Base-by-base conservation (phyloP, 169 alveolate genomes). In the Eimeria praecox region DNA sequence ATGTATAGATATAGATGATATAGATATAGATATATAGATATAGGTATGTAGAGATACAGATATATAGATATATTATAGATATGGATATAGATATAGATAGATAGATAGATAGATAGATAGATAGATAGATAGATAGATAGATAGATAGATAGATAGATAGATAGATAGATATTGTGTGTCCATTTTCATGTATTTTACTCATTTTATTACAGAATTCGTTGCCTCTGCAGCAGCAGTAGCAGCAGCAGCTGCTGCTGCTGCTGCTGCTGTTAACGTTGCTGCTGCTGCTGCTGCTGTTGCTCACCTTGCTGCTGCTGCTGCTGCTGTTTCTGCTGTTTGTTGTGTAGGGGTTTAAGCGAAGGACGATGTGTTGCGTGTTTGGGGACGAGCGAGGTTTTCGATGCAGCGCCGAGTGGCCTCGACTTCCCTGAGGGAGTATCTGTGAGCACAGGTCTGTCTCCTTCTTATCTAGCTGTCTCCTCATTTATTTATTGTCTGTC, bases 361-460 rank as follows among this genome's bases (percentile, higher is more conserved):
- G 98, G 98, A 30, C 92, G 97, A 40, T 97, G 98, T 95, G 98
- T 98, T 22, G 97, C 97, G 2, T 97, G 98, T 88, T 93, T 98
- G 46, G 98, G 98, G 9, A 98, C 98, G 2, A 73, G 96, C 89
- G 98, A 97, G 73, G 75, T 98, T 59, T 91, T 90, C 40, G 98
- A 97, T 83, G 98, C 98, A 2, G 97, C 96, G 5, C 97, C 97
- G 24, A 75, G 96, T 38, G 98, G 97, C 42, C 78, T 96, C 46
- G 98, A 97, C 54, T 95, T 96, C 46, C 96, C 98, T 27, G 98
- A 97, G 69, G 98, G 98, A 10, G 98, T 97, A 38, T 98, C 98
- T 24, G 96, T 92, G 10, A 82, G 90, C 85, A 93, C 92, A 71
- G 96, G 96, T 93, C n/a, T 80, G 66, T 42, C 20, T 73, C 49